Evolutionary conservation across 345 rosid species (phyloP).

Genomic region (Gossypium anomalum): DNA sequence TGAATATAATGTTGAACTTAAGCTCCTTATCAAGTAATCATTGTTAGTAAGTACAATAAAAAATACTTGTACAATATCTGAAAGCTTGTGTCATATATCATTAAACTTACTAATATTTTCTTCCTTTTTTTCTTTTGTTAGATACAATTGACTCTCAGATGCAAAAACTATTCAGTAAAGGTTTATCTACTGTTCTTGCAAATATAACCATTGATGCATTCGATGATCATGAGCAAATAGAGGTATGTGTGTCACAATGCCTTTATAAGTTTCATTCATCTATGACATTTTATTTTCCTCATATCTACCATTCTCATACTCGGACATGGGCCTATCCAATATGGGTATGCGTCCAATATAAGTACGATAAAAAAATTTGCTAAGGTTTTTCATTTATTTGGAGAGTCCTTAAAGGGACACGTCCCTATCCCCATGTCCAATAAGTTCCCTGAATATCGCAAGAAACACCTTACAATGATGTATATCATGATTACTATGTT

Average conservation of each 20-base stretch:
- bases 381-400: too few relatives aligned
- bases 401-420: too few relatives aligned
- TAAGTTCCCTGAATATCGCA: neutral
- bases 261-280: conserved; percentile 5
- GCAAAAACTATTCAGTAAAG: conserved; percentile 50
- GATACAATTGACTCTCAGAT: conserved; percentile 55
- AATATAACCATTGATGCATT: conserved; percentile 52
- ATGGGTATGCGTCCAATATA: neutral
- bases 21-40: neutral
- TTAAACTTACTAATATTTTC: neutral
- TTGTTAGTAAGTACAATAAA: too few relatives aligned
- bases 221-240: conserved; percentile 62
- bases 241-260: conserved; percentile 44
- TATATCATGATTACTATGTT: neutral
- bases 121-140: conserved; percentile 27
- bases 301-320: neutral
- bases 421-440: too few relatives aligned
- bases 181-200: conserved; percentile 51
- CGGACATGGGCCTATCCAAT: neutral
- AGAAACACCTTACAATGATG: neutral
- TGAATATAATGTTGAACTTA: neutral
- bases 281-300: neutral
- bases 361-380: neutral
- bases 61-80: neutral
- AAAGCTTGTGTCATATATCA: neutral